A percentile compares a stretch with the other conserved stretches of the same genome.
phyloP scores from a whole-genome alignment of 2,329 filamentous ascomycete species.

The Trichoderma atroviride region DNA sequence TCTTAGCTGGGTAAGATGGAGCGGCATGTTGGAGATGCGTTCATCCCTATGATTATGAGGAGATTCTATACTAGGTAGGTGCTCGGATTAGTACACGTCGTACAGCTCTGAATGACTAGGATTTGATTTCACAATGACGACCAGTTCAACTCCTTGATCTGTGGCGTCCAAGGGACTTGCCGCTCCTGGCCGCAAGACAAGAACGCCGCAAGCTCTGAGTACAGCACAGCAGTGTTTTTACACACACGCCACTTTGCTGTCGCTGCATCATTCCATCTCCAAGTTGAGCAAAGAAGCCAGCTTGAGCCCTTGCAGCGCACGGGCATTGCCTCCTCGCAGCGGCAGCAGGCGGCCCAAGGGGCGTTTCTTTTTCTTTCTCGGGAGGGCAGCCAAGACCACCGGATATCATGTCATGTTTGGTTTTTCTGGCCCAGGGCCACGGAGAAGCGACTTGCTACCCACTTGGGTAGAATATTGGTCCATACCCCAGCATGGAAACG shows the following conservation, averaged over 20 bases:
- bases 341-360: not conserved
- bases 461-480: not conserved
- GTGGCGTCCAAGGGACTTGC: not conserved
- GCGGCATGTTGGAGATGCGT: not conserved
- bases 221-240: too few species aligned
- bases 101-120: not conserved
- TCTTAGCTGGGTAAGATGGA: not conserved
- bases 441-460: not conserved
- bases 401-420: not conserved
- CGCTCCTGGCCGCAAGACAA: conserved; percentile 6
- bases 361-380: not conserved
- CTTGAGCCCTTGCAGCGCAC: not conserved
- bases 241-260: not conserved
- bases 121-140: not conserved
- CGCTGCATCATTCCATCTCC: conserved; percentile 2
- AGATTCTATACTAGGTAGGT: not conserved
- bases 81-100: not conserved
- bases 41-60: not conserved
- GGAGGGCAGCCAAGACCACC: not conserved
- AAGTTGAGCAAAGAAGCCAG: not conserved
- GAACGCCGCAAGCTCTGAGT: not conserved
- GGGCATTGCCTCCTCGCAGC: not conserved
- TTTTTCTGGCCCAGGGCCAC: not conserved
- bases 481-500: not conserved
- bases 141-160: not conserved